phyloP scores from a whole-genome alignment of 495 filamentous ascomycete genomes.

The Penicillium samsonianum region DNA sequence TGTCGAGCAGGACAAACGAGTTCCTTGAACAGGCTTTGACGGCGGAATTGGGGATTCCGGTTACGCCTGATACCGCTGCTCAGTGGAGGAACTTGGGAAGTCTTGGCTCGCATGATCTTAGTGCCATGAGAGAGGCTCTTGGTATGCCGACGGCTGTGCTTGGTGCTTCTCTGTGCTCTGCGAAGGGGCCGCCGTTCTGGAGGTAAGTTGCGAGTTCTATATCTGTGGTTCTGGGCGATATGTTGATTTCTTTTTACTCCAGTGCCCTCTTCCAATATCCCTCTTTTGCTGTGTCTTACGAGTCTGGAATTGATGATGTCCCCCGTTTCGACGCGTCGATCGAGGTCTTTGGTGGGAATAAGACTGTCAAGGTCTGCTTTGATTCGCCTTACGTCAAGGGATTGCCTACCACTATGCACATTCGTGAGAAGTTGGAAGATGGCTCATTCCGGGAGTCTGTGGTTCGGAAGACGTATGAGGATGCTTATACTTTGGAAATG shows the following conservation, averaged over 20 bases:
- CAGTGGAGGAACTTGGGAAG: conserved; percentile 33
- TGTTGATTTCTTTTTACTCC: neutral
- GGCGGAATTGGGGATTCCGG: conserved; percentile 8
- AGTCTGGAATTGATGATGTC: conserved; percentile 49
- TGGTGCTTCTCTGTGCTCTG: conserved; percentile 10
- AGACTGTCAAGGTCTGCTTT: conserved; percentile 42
- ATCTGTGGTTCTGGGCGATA: neutral
- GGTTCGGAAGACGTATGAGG: conserved; percentile 44
- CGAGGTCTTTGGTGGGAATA: conserved; percentile 44
- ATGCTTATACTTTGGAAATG: conserved; percentile 49
- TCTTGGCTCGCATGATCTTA: conserved; percentile 48
- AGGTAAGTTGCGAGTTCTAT: conserved; percentile 3
- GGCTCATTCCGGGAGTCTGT: conserved; percentile 26
- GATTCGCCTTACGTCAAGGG: conserved; percentile 54
- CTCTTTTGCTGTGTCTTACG: conserved; percentile 49
- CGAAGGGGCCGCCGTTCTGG: conserved; percentile 11
- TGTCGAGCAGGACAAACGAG: conserved; percentile 10
- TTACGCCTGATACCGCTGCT: neutral
- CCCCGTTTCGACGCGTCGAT: conserved; percentile 53
- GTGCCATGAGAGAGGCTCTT: conserved; percentile 47
- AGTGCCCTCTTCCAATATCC: conserved; percentile 21
- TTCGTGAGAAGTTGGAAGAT: conserved; percentile 38
- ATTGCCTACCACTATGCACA: conserved; percentile 42
- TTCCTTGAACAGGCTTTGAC: conserved; percentile 14
- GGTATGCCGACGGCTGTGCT: conserved; percentile 28